Conservation (phyloP, 176 grass and related monocot genomes). For the Secale cereale region DNA sequence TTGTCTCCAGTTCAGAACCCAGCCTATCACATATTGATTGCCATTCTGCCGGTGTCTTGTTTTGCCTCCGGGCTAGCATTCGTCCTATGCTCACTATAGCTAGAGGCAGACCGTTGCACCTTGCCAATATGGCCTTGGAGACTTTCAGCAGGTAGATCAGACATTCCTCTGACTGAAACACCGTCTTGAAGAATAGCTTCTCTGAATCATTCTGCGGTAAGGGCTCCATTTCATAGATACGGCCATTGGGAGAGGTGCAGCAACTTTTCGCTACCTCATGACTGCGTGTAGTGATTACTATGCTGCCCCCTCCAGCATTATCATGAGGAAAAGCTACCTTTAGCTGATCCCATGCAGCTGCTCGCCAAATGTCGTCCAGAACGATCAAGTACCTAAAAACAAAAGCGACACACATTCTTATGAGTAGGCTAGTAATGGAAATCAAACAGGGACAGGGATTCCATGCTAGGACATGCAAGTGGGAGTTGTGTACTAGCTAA, state of each 20-base stretch:
- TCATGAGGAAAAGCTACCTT: constrained; percentile 21
- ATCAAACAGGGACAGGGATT: neutral
- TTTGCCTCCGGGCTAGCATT: neutral
- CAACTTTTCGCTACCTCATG: constrained; percentile 16
- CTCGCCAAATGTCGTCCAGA: constrained; percentile 22
- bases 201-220: neutral
- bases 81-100: constrained; percentile 31
- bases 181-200: neutral
- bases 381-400: constrained; percentile 22
- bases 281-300: constrained; percentile 33
- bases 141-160: neutral
- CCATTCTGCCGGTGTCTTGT: neutral
- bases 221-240: neutral
- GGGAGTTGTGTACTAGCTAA: neutral
- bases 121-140: neutral
- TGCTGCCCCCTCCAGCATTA: constrained; percentile 9
- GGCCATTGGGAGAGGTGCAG: neutral
- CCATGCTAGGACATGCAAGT: neutral
- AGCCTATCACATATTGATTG: neutral
- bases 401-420: neutral
- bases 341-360: constrained; percentile 1
- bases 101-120: constrained; percentile 30
- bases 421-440: neutral
- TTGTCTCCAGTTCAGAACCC: neutral
- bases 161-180: neutral